A percentile compares a stretch with the other conserved stretches of the same genome.
phyloP scores from a whole-genome alignment of 2,329 filamentous ascomycete species.

The Cladosporium sp. region DNA sequence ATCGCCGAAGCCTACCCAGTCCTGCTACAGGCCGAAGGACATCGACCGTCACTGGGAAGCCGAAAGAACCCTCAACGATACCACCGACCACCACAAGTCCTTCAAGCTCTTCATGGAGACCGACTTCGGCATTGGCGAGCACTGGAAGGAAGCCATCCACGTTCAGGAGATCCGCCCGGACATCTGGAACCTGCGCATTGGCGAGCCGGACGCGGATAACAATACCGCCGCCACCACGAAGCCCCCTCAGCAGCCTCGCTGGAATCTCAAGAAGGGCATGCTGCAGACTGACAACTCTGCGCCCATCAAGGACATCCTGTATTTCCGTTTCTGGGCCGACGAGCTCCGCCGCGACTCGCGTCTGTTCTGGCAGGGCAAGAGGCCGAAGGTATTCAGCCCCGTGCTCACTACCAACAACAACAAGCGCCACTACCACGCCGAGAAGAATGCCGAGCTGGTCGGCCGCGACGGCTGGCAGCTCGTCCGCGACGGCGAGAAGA shows the following conservation, averaged over 20 bases:
- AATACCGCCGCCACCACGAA: not conserved
- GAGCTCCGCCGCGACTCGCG: not conserved
- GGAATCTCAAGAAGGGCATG: not conserved
- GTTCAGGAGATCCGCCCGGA: not conserved
- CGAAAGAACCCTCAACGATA: conserved; percentile 20
- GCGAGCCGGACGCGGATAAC: not conserved
- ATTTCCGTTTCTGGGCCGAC: conserved; percentile 5
- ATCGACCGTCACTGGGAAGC: conserved; percentile 4
- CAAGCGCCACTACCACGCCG: conserved; percentile 4
- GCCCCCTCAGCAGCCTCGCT: not conserved
- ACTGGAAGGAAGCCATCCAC: not conserved
- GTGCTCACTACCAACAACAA: not conserved
- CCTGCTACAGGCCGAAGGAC: not conserved
- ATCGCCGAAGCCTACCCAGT: not conserved
- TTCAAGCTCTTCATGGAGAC: conserved; percentile 4
- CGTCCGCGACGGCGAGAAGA: not conserved
- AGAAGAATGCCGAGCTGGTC: conserved; percentile 5
- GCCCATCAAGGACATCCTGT: conserved; percentile 3
- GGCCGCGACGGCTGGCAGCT: not conserved
- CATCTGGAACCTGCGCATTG: conserved; percentile 1
- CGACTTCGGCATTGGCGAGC: not conserved
- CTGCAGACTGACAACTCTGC: not conserved
- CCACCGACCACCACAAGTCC: conserved; percentile 20
- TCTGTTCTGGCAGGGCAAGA: not conserved
- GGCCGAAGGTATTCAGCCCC: not conserved